phyloP scores from a whole-genome alignment of 805 yeast species.

The Candida awuae region DNA sequence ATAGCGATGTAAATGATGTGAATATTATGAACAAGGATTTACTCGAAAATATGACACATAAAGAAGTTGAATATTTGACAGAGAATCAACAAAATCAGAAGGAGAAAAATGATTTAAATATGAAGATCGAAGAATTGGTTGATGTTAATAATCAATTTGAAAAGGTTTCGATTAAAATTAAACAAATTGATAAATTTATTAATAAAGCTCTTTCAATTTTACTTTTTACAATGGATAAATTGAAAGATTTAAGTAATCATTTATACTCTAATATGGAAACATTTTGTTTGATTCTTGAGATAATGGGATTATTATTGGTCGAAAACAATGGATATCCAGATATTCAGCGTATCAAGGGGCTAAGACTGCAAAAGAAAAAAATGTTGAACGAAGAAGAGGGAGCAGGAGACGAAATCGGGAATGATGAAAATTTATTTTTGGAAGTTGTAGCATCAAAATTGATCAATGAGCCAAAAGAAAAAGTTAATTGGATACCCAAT shows the following conservation, averaged over 20 bases:
- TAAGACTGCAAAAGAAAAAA: slow-evolving; percentile 40
- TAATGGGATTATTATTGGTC: slow-evolving; percentile 66
- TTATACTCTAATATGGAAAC: slow-evolving; percentile 34
- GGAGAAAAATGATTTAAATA: slow-evolving; percentile 41
- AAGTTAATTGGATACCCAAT: slow-evolving; percentile 9
- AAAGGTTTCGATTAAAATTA: slow-evolving; percentile 24
- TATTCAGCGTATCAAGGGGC: slow-evolving; percentile 74
- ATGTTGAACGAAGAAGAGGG: slow-evolving; percentile 11
- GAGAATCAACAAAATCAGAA: slow-evolving; percentile 44
- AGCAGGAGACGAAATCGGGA: slow-evolving; percentile 1
- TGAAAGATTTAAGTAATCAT: slow-evolving; percentile 36
- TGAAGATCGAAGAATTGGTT: slow-evolving; percentile 38
- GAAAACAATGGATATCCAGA: slow-evolving; percentile 33
- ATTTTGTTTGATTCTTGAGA: slow-evolving; percentile 55
- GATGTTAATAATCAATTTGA: slow-evolving; percentile 30
- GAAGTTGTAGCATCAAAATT: slow-evolving; percentile 12
- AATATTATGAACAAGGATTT: slow-evolving; percentile 49
- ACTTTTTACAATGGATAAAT: slow-evolving; percentile 25
- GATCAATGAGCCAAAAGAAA: slow-evolving; percentile 5
- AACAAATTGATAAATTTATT: slow-evolving; percentile 20
- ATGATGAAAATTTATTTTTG: slow-evolving; percentile 5
- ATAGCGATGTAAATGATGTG: slow-evolving; percentile 7
- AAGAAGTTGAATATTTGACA: slow-evolving; percentile 49
- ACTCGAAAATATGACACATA: slow-evolving; percentile 57
- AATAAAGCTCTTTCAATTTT: slow-evolving; percentile 17